Evolutionary conservation across 208 protist genomes (phyloP), one percentile per base, ranked within the genome.

Genomic region (Crithidia sp.): DNA sequence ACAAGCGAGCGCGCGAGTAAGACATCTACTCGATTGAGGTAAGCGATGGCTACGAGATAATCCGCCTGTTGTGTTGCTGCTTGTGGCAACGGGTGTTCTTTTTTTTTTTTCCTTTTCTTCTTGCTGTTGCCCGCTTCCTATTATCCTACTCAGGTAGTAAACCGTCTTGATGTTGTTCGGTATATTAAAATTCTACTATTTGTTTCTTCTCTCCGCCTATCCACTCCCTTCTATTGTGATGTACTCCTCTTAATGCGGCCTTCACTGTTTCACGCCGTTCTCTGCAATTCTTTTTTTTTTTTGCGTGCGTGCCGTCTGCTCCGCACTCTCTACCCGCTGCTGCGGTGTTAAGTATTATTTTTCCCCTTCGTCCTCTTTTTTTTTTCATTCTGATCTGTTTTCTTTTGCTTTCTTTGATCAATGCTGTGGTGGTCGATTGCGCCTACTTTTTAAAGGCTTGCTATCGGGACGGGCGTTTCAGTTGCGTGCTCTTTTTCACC

Each of bases 1-100:
- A 52, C 17, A 63, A 63, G 41, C 59, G 59, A 50, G 4, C 59
- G 6, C 59, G 59, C 40, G 59, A 47, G 59, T 63, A 28, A 28
- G 28, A 28, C 28, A 28, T 28, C 28, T 28, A 28, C 28, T 28
- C 1, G 28, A 28, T 28, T 28, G n/a, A 49, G 45, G 9, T 49
- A 13, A 49, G 45, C 28, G 28, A 28, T 28, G 28, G 28, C 28
- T 28, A 28, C 28, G 28, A 28, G 28, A 2, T 28, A 28, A 0
- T 28, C 28, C 28, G 1, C 28, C 28, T 28, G 0, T 28, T 28
- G 28, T 1, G 28, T 28, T 28, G 28, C 28, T 28, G 28, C 7
- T 59, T 36, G 52, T 56, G 9, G 45, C 45, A 50, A n/a, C 16
- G 10, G 16, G 10, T 66, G 4, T 36, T n/a, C n/a, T 70, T 60